A percentile compares a stretch with the other conserved stretches of the same genome.
Evolutionary conservation across 2,329 filamentous ascomycete genomes (phyloP).

Genomic region (Pyrenochaeta sp.): DNA sequence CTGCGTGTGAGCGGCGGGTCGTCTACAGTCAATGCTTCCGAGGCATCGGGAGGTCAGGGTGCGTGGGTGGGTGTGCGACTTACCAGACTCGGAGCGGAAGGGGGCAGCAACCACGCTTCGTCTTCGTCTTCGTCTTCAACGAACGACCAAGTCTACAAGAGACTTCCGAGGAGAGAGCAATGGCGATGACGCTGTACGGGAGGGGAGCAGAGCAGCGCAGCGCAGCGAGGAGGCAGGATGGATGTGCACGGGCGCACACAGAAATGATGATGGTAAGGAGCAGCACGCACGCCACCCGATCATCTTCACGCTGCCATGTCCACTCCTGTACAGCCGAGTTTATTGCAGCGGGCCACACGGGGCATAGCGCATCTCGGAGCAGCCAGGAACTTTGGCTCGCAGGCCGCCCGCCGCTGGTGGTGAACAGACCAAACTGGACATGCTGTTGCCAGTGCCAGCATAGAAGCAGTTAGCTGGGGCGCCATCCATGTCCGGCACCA

Average conservation of each 20-base stretch:
- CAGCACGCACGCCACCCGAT: conserved; percentile 22
- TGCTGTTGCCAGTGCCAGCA: not conserved
- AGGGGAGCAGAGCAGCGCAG: not conserved
- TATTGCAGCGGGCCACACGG: conserved; percentile 13
- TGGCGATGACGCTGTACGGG: not conserved
- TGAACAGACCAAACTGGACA: not conserved
- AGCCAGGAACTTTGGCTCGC: conserved; percentile 3
- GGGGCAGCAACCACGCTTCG: not conserved
- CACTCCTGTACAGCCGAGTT: conserved; percentile 3
- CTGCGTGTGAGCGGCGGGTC: not conserved
- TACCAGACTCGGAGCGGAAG: conserved; percentile 23
- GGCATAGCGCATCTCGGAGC: conserved; percentile 14
- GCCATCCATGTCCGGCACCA: conserved; percentile 17
- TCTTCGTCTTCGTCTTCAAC: conserved; percentile 2
- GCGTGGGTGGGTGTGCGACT: conserved; percentile 17
- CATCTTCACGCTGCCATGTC: conserved; percentile 12
- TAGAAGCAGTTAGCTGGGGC: not conserved
- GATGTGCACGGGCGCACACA: not conserved
- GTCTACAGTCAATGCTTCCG: conserved; percentile 5
- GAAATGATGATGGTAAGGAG: conserved; percentile 13
- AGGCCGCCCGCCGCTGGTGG: not conserved
- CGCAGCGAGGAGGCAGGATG: not conserved
- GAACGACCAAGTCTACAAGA: conserved; percentile 16
- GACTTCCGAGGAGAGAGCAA: not conserved
- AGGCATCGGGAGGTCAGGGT: conserved; percentile 12